These are phyloP conservation scores for Hordeum pubiflorum DNA, from an alignment of 202 grass and related monocot genomes.

Conservation along the genomic window DNA sequence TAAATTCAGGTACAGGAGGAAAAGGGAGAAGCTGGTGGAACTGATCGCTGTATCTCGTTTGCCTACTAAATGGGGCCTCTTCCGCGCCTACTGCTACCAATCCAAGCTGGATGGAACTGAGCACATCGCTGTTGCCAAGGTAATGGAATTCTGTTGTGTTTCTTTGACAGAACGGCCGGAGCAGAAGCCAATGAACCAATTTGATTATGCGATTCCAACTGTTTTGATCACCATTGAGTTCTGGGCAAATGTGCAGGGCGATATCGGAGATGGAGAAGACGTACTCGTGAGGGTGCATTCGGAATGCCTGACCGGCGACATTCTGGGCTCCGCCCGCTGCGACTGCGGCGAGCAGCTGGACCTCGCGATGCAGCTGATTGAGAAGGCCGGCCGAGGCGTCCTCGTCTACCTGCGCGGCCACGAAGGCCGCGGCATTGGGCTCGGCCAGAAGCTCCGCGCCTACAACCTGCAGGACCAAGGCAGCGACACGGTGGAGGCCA, in stretches of 20 bases:
- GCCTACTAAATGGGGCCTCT: constrained; percentile 92
- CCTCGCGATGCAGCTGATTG: constrained; percentile 67
- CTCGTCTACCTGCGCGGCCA: constrained; percentile 86
- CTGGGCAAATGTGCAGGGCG: constrained; percentile 35
- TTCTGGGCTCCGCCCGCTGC: constrained; percentile 76
- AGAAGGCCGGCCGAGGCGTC: constrained; percentile 75
- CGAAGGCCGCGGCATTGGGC: constrained; percentile 89
- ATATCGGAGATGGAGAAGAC: constrained; percentile 58
- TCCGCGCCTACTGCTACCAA: constrained; percentile 76
- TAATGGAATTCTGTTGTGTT: background rate
- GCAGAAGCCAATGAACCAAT: too few species aligned
- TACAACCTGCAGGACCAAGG: constrained; percentile 91
- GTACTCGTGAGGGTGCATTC: constrained; percentile 89
- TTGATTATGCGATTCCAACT: too few species aligned
- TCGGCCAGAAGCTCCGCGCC: constrained; percentile 77
- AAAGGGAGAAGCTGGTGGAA: constrained; percentile 81
- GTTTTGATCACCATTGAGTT: too few species aligned
- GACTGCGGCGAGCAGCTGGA: constrained; percentile 88
- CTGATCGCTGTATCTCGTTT: constrained; percentile 72
- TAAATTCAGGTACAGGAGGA: constrained; percentile 73
- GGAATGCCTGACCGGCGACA: constrained; percentile 87
- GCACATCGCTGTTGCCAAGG: constrained; percentile 80
- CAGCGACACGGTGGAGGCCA: constrained; percentile 84
- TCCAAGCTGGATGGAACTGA: constrained; percentile 87
- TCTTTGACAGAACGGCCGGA: background rate